These are phyloP conservation scores for Raffaelea ambrosiae DNA, from an alignment of 2,329 filamentous ascomycete species.

Conservation along the genomic window DNA sequence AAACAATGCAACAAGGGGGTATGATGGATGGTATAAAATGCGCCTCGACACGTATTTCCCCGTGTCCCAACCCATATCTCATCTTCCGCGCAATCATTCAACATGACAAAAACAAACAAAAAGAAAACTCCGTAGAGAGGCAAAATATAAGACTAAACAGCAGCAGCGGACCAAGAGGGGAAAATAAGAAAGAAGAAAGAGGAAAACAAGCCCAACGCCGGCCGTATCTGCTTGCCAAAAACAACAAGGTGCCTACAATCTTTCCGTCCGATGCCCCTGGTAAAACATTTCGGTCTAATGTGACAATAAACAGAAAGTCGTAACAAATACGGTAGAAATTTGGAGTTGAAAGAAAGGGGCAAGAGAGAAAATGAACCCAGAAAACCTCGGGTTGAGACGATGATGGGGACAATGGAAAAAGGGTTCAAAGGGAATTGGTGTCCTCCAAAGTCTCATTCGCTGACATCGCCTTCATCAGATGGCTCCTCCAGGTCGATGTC, in stretches of 20 bases:
- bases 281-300: no score
- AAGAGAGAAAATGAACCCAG: neutral
- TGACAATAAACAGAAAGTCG: no score
- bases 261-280: no score
- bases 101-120: no score
- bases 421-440: neutral
- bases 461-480: conserved; percentile 22
- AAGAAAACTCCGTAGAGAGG: neutral
- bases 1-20: neutral
- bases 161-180: neutral
- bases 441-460: conserved; percentile 15
- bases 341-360: neutral
- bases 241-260: neutral
- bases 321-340: no score
- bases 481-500: conserved; percentile 10
- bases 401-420: neutral
- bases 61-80: neutral
- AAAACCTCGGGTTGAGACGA: no score
- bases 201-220: conserved; percentile 1
- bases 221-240: neutral
- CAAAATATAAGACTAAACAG: neutral
- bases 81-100: no score
- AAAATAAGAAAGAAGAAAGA: neutral
- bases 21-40: neutral
- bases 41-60: neutral